These are phyloP conservation scores for Aureobasidium mangrovei DNA, from an alignment of 2,329 filamentous ascomycete genomes.

Conservation along the genomic window DNA sequence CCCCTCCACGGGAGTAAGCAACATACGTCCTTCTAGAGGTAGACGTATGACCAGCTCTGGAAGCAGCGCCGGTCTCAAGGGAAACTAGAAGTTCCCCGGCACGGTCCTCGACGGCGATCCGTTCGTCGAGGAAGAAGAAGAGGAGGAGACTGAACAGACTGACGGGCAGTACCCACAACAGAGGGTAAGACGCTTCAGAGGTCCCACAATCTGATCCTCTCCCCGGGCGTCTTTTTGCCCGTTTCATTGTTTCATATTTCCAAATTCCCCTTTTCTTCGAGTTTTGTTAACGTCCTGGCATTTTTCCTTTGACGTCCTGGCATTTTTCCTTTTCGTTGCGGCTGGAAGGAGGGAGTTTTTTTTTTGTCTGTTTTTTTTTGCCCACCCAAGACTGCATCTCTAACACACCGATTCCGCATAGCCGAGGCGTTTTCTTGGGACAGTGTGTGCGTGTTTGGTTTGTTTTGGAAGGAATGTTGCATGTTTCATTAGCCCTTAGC, in stretches of 20 bases:
- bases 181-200: not conserved
- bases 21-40: constrained; percentile 16
- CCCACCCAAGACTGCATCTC: not conserved
- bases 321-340: no score
- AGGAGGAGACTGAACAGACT: not conserved
- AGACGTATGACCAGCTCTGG: constrained; percentile 6
- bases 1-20: constrained; percentile 18
- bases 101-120: not conserved
- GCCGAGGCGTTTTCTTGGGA: constrained; percentile 6
- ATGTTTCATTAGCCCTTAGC: not conserved
- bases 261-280: no score
- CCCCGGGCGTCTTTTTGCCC: not conserved
- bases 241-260: no score
- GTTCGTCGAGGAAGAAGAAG: constrained; percentile 13
- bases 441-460: no score
- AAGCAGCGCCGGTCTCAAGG: not conserved
- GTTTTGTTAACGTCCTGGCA: no score
- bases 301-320: no score
- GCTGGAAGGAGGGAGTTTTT: not conserved
- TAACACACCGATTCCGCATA: constrained; percentile 18
- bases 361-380: not conserved
- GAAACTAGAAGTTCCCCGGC: constrained; percentile 1
- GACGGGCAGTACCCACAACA: not conserved
- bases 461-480: not conserved
- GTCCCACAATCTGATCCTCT: not conserved